Evolutionary conservation across 306 rosid species (phyloP), one percentile per base, ranked within the genome.

Genomic region (Malus orientalis): DNA sequence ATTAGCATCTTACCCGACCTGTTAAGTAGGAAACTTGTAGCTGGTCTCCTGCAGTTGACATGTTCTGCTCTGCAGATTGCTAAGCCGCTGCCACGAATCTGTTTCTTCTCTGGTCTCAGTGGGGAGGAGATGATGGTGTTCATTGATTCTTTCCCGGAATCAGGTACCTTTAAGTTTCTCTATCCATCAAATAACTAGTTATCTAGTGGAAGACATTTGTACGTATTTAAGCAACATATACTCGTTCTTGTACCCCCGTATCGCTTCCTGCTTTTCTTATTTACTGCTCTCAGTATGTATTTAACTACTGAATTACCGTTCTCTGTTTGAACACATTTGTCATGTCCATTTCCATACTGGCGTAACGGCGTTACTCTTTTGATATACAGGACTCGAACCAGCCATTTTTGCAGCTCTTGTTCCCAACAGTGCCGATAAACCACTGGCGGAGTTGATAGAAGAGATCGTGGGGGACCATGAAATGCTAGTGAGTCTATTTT

Each of bases 91-190:
- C 98, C 98, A 30, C 95, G 98, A 65, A 92, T 95, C 79, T 95
- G 98, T 80, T 90, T 95, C 88, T 80, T 92, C 32, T 95, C 97
- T 20, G 98, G 98, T 81, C 89, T 95, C 70, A 89, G 88, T 20
- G 97, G 98, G 67, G 97, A 92, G 84, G 97, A 95, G 89, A 95
- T 87, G 98, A 88, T 95, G 89, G 88, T 90, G 97, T 90, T 95
- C 80, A 87, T 95, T 32, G 97, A 95, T 66, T 88, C 96, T 80
- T 95, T 90, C 81, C 96, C 93, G 5, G 97, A 95, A 77, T 76
- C 91, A 11, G 98, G 97, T 92, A 89, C 74, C 23, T 4, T 45
- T 67, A 33, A 67, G 70, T 27, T 72, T 51, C 54, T 19, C 27
- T 58, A 53, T 20, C 15, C 19, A 19, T 33, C n/a, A 14, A 25